A percentile compares a stretch with the other conserved stretches of the same genome.
These are phyloP conservation scores for Pisolithus albus DNA, from an alignment of 768 basidiomycete species.

Conservation along the genomic window DNA sequence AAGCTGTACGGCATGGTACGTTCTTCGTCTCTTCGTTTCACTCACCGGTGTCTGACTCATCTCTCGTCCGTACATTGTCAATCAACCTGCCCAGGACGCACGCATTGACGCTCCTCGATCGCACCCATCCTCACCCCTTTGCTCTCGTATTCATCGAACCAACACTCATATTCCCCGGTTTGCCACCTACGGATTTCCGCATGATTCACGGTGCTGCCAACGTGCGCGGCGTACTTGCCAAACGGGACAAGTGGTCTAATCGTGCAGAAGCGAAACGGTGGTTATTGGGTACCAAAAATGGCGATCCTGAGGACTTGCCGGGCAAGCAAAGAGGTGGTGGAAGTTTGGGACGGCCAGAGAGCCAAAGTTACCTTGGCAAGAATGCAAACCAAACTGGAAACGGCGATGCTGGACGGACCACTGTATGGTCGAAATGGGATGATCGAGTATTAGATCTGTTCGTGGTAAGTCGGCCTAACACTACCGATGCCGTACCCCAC, in stretches of 20 bases:
- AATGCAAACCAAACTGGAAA: background rate
- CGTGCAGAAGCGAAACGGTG: conserved; percentile 17
- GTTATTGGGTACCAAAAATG: conserved; percentile 1
- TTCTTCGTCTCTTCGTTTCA: background rate
- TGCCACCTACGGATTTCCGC: conserved; percentile 23
- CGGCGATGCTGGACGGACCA: conserved; percentile 3
- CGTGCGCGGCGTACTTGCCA: conserved; percentile 12
- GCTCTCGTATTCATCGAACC: conserved; percentile 25
- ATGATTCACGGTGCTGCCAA: conserved; percentile 9
- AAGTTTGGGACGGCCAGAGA: background rate
- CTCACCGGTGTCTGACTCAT: background rate
- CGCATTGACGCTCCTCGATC: conserved; percentile 11
- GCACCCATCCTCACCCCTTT: conserved; percentile 2
- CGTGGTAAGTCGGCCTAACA: conserved; percentile 8
- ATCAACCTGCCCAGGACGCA: conserved; percentile 9
- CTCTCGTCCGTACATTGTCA: background rate
- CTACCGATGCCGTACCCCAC: conserved; percentile 1
- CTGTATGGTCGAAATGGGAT: conserved; percentile 21
- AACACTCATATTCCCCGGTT: conserved; percentile 25
- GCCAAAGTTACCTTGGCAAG: background rate
- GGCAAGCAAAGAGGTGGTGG: too few species aligned
- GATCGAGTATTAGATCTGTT: conserved; percentile 16
- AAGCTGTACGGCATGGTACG: conserved; percentile 22
- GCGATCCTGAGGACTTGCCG: too few species aligned
- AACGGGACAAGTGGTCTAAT: conserved; percentile 22